Base-by-base conservation (phyloP, 352 stramenopile genomes). In the Globisporangium lucens region DNA sequence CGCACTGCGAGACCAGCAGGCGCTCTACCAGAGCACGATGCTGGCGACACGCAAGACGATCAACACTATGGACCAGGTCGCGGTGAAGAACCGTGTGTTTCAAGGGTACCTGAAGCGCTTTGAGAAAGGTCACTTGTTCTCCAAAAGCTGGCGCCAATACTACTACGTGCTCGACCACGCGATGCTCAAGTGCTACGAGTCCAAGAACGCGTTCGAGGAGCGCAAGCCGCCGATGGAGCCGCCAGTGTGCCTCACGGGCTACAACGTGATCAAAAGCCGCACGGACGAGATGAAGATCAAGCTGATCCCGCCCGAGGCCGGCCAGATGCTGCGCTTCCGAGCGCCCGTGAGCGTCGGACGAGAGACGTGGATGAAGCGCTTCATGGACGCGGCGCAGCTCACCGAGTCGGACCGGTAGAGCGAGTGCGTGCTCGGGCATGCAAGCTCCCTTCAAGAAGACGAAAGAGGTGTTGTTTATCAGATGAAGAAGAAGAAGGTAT, bases 281-380 rank as follows among this genome's bases (percentile, higher is more conserved):
- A 91, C 85, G 12, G 85, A 93, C 66, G 82, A 93, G 49, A 82
- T 89, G 66, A 93, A 93, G 66, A 89, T 93, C 69, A 93, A 93
- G 69, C 58, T 93, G 57, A 71, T 93, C 24, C 80, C 85, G 13
- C 82, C 85, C 10, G 82, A 89, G 63, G 78, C 85, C 3, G 81
- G 82, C 0, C 78, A 75, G 52, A 90, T 89, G 81, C 77, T 90
- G 66, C 85, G 85, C 55, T 93, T 91, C 63, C 79, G 85, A 8
- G 81, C 85, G 35, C 85, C 85, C 24, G 82, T 84, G 30, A 93
- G 82, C 41, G 85, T 93, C 9, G 85, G 85, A 3, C 79, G 85
- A 41, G 85, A 93, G 65, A 80, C 76, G 43, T 93, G 85, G 85
- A 86, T 93, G 65, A 90, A 93, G 70, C 82, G 82, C 17, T 89